Percentiles rank a stretch among this genome's conserved stretches.
phyloP scores from a whole-genome alignment of 371 early-diverging fungal genomes.

The Mortierella sp. region DNA sequence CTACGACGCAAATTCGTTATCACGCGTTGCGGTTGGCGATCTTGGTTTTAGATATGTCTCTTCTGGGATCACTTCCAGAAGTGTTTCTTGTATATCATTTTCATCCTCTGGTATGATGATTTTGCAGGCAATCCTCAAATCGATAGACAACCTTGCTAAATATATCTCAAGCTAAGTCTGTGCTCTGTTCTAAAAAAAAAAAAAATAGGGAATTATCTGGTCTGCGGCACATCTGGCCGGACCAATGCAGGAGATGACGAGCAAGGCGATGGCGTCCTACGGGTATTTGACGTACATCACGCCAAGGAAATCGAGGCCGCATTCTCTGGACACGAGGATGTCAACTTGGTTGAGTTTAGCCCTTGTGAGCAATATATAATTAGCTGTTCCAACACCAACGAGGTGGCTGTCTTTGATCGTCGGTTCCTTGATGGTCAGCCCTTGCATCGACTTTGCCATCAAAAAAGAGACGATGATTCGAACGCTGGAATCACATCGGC shows the following conservation, averaged over 20 bases:
- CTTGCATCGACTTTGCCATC: constrained; percentile 32
- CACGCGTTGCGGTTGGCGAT: constrained; percentile 2
- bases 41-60: constrained; percentile 17
- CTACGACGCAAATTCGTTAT: constrained; percentile 32
- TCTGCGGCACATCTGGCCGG: constrained; percentile 50
- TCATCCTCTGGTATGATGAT: constrained; percentile 26
- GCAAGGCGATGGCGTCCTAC: constrained; percentile 30
- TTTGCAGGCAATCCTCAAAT: no score
- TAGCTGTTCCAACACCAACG: constrained; percentile 38
- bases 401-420: constrained; percentile 49
- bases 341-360: constrained; percentile 51
- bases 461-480: constrained; percentile 12
- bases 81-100: constrained; percentile 45
- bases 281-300: constrained; percentile 26
- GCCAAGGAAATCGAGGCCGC: constrained; percentile 21
- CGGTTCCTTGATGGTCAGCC: constrained; percentile 13
- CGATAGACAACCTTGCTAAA: no score
- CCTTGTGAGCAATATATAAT: constrained; percentile 45
- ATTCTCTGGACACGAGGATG: constrained; percentile 34
- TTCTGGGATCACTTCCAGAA: neutral
- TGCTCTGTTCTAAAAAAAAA: no score
- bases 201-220: constrained; percentile 27
- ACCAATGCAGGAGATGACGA: constrained; percentile 30
- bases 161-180: neutral
- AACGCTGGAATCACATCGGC: constrained; percentile 45